A percentile compares a stretch with the other conserved stretches of the same genome.
These are phyloP conservation scores for Theileria orientalis DNA, from an alignment of 169 alveolate genomes.

Conservation along the genomic window DNA sequence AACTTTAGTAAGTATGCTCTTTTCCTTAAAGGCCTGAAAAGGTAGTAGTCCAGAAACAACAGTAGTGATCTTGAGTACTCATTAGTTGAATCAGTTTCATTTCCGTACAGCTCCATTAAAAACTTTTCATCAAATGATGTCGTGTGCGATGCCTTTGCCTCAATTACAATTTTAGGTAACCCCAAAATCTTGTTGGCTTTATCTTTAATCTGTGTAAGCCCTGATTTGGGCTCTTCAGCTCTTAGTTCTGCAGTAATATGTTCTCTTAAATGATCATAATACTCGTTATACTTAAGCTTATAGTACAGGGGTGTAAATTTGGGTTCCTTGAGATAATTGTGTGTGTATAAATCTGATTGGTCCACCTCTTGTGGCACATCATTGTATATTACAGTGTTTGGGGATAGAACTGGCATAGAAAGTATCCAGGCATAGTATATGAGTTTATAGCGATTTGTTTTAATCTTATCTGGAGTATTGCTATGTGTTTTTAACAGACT, in stretches of 20 bases:
- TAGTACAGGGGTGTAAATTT: conserved; percentile 8
- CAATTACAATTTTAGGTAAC: not conserved
- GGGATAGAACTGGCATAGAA: conserved; percentile 28
- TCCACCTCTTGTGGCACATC: not conserved
- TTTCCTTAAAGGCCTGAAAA: not conserved
- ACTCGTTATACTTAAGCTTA: conserved; percentile 14
- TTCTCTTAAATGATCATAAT: conserved; percentile 8
- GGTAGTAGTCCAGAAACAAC: conserved; percentile 1
- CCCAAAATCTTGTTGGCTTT: not conserved
- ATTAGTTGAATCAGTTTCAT: not conserved
- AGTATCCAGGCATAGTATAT: conserved; percentile 14
- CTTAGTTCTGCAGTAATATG: too few species aligned
- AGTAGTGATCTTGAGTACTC: not conserved
- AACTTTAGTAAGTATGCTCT: not conserved
- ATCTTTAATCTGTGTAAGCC: not conserved
- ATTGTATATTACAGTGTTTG: conserved; percentile 31
- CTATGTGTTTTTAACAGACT: not conserved
- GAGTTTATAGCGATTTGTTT: not conserved
- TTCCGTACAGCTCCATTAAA: not conserved
- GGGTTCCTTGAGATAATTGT: not conserved
- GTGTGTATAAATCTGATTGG: not conserved
- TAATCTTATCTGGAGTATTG: not conserved
- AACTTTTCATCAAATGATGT: conserved; percentile 19
- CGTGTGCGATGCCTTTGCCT: conserved; percentile 21
- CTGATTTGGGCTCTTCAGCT: not conserved